These are phyloP conservation scores for Penicillium bialowiezense DNA, from an alignment of 495 filamentous ascomycete species.

Conservation along the genomic window DNA sequence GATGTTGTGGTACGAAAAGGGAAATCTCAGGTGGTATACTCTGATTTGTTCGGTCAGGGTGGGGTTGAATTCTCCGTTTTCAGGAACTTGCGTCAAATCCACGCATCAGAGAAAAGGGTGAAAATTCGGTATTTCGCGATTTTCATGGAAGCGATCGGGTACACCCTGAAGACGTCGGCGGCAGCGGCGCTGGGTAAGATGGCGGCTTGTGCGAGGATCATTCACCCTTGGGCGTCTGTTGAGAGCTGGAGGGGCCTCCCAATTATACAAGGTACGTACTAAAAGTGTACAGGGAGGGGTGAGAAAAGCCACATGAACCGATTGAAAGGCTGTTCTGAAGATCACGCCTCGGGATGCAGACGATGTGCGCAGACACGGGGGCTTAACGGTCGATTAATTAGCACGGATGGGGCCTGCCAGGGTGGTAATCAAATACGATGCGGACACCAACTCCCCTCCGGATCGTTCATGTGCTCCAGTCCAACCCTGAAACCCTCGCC, in stretches of 20 bases:
- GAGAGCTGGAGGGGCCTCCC: slow-evolving; percentile 23
- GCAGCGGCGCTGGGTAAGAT: slow-evolving; percentile 20
- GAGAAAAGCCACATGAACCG: slow-evolving; percentile 17
- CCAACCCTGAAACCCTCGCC: slow-evolving; percentile 1
- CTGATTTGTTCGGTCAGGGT: slow-evolving; percentile 15
- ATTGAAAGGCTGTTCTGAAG: slow-evolving; percentile 16
- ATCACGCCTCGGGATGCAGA: slow-evolving; percentile 1
- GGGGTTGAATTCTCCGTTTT: slow-evolving; percentile 16
- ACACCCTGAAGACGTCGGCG: slow-evolving; percentile 17
- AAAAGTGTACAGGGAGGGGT: slow-evolving; percentile 22
- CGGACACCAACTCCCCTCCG: slow-evolving; percentile 8
- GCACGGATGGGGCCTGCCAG: not conserved
- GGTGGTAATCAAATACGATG: slow-evolving; percentile 11
- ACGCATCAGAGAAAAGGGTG: slow-evolving; percentile 11
- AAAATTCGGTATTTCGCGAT: slow-evolving; percentile 11
- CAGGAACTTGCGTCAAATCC: slow-evolving; percentile 16
- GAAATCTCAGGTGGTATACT: slow-evolving; percentile 10
- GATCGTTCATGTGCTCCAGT: slow-evolving; percentile 4
- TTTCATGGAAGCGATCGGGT: slow-evolving; percentile 26
- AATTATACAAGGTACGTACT: slow-evolving; percentile 29
- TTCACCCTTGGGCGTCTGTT: slow-evolving; percentile 27
- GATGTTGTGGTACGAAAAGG: slow-evolving; percentile 7
- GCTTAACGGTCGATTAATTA: not conserved
- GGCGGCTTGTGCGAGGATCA: slow-evolving; percentile 25
- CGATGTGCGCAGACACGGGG: not conserved